Evolutionary conservation across 2,329 filamentous ascomycete species (phyloP).

Genomic region (Lasiodiplodia theobromae): DNA sequence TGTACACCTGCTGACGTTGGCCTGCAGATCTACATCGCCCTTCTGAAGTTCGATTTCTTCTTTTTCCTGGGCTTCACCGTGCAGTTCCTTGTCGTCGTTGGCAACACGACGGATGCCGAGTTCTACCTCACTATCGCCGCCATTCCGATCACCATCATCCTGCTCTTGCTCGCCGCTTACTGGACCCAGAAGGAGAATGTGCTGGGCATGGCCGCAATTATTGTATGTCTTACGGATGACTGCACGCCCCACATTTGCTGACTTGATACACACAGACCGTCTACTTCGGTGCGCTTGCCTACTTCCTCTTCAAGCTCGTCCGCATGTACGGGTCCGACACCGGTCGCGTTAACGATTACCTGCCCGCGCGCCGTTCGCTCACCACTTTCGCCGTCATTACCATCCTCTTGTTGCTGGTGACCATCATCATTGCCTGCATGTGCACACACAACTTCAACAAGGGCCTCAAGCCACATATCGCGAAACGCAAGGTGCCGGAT

Average conservation of each 20-base stretch:
- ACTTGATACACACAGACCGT: constrained; percentile 60
- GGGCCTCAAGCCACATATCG: constrained; percentile 86
- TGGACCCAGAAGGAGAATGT: constrained; percentile 86
- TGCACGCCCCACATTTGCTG: neutral
- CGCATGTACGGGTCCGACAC: constrained; percentile 80
- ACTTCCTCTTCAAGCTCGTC: constrained; percentile 98
- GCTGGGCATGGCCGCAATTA: constrained; percentile 76
- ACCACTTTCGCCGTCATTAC: constrained; percentile 95
- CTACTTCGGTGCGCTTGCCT: constrained; percentile 87
- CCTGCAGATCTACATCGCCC: constrained; percentile 88
- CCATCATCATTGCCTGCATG: constrained; percentile 83
- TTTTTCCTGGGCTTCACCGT: constrained; percentile 99
- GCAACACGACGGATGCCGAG: constrained; percentile 71
- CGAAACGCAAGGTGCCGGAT: constrained; percentile 60
- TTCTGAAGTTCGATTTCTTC: constrained; percentile 99
- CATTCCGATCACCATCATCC: constrained; percentile 87
- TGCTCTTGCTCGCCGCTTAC: constrained; percentile 83
- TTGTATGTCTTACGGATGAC: constrained; percentile 57
- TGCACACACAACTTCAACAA: constrained; percentile 92
- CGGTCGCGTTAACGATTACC: constrained; percentile 64
- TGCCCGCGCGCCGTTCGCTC: constrained; percentile 80
- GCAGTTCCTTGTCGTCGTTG: constrained; percentile 94
- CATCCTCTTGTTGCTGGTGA: constrained; percentile 84
- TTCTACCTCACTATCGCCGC: constrained; percentile 87
- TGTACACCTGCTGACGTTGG: constrained; percentile 18